Percentiles rank a stretch among this genome's conserved stretches.
These are phyloP conservation scores for Fraxinus sp. DNA, from an alignment of 305 asterid genomes.

Conservation along the genomic window DNA sequence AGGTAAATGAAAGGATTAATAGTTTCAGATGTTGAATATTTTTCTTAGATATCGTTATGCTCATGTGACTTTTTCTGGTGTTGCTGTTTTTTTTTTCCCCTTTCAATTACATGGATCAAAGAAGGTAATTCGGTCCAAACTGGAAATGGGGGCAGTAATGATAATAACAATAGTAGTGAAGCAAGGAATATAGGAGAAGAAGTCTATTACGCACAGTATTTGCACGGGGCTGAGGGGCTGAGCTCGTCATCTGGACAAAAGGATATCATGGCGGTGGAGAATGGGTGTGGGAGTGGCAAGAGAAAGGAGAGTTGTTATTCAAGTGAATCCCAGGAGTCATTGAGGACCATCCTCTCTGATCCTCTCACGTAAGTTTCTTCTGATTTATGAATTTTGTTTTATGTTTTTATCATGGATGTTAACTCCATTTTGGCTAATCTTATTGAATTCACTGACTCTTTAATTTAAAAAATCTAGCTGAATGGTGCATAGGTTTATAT, in stretches of 20 bases:
- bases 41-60: background rate
- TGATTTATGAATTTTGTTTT: background rate
- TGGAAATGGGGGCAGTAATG: constrained; percentile 40
- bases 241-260: constrained; percentile 55
- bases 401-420: background rate
- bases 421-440: background rate
- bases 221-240: constrained; percentile 59
- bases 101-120: constrained; percentile 40
- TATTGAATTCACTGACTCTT: background rate
- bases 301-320: constrained; percentile 55
- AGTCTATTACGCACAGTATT: constrained; percentile 51
- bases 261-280: constrained; percentile 42
- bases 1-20: constrained; percentile 23
- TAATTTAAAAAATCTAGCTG: background rate
- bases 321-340: constrained; percentile 66
- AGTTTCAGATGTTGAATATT: background rate
- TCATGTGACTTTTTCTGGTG: constrained; percentile 1
- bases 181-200: constrained; percentile 45
- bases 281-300: constrained; percentile 71
- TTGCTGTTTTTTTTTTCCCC: background rate
- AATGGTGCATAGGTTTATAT: constrained; percentile 13
- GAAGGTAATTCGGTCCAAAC: constrained; percentile 42
- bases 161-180: constrained; percentile 39
- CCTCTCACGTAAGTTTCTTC: constrained; percentile 69
- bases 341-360: constrained; percentile 77